Evolutionary conservation across 106 monocot genomes (phyloP), one percentile per base, ranked within the genome.

Genomic region (Dendrobium huoshanense): DNA sequence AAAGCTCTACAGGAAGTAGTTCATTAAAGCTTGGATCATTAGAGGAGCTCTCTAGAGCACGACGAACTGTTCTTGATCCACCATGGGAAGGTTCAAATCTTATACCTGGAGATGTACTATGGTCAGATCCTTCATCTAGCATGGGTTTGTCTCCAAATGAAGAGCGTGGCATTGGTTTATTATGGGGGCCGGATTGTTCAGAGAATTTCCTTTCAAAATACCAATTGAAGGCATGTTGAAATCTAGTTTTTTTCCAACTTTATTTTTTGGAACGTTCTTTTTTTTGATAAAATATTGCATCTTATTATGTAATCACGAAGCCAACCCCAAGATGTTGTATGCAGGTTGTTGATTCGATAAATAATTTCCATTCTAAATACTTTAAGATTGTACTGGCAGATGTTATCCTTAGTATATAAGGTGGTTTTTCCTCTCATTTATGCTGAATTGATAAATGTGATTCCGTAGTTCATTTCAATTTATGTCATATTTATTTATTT

Each of bases 61-160:
- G 98, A 75, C 78, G 98, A 81, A 95, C 89, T 22, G 92, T 95
- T 77, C 92, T 95, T 79, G 95, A 98, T 55, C 98, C 98, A 56
- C 95, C 98, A 49, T 92, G 92, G 98, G 88, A 95, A 75, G 98
- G 95, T 41, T 47, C 55, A 7, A 94, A 94, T 79, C 81, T 97
- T 79, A 98, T 98, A 49, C 92, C 98, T 72, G 98, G 95, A 48
- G 98, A 98, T 84, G 90, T 98, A 16, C 77, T 98, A 19, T 98
- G 98, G 98, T 98, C 98, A 55, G 98, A 98, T 81, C 98, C 98
- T 15, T 98, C 90, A n/a, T 78, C 80, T 56, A 80, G 22, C 4
- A 59, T 81, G 27, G 98, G 98, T 13, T 89, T 98, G 65, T 94
- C 98, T 78, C 89, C 85, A 51, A 98, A 98, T 72, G 78, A 72